phyloP scores from a whole-genome alignment of 805 yeast genomes.

The Candida andamanensis region DNA sequence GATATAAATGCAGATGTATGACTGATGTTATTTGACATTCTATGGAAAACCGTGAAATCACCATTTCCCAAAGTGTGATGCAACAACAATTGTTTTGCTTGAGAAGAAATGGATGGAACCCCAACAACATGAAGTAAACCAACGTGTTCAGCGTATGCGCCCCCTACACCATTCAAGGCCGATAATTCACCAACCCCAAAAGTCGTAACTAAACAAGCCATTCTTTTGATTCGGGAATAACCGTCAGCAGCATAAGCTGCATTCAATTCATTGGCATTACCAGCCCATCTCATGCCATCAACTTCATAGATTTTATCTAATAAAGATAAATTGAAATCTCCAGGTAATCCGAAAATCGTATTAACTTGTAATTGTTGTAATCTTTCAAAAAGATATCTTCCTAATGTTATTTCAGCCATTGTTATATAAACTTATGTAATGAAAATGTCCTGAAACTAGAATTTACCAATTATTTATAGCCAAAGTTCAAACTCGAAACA shows the following conservation, averaged over 20 bases:
- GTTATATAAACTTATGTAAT: constrained; percentile 1
- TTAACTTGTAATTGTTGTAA: constrained; percentile 31
- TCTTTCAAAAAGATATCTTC: constrained; percentile 37
- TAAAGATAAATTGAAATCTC: constrained; percentile 58
- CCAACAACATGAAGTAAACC: constrained; percentile 83
- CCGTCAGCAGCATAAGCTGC: constrained; percentile 90
- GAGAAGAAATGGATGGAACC: constrained; percentile 73
- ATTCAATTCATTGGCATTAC: constrained; percentile 85
- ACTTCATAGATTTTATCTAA: constrained; percentile 72
- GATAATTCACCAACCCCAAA: constrained; percentile 89
- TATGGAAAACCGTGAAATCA: constrained; percentile 52
- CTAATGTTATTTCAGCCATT: constrained; percentile 33
- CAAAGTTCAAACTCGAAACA: too few relatives aligned
- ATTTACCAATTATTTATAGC: too few relatives aligned
- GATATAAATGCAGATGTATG: constrained; percentile 34
- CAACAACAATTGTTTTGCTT: constrained; percentile 37
- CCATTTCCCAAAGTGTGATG: constrained; percentile 43
- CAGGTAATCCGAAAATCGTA: constrained; percentile 38
- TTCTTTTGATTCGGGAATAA: constrained; percentile 74
- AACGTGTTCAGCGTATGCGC: constrained; percentile 85
- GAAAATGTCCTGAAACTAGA: too few relatives aligned
- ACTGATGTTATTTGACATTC: constrained; percentile 61
- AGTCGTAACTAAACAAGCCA: constrained; percentile 73
- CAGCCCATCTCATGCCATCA: constrained; percentile 79
- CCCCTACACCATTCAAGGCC: constrained; percentile 83